Evolutionary conservation across 371 early-diverging fungal species (phyloP), one percentile per base, ranked within the genome.

Genomic region (Haplosporangium sp.): DNA sequence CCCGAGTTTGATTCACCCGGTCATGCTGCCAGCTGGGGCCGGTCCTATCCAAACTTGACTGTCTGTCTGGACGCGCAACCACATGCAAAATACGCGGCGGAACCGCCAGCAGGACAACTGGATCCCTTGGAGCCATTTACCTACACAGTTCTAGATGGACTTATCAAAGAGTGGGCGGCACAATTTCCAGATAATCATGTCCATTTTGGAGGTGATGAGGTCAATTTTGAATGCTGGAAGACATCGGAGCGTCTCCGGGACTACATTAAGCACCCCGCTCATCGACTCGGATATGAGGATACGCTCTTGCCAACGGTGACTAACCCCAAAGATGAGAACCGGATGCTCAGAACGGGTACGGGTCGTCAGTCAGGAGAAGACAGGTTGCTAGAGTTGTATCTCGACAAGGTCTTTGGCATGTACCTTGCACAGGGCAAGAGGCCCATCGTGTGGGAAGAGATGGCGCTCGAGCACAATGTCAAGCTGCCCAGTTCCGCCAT

Each of bases 161-260:
- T 95, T 14, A 66, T 94, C 61, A 82, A 87, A 67, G 94, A 93
- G 77, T 87, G 86, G 67, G 61, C 88, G 3, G 60, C 62, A 6
- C 76, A 74, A 13, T 95, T 95, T 81, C 84, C 89, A 2, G 95
- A 94, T 73, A 60, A 84, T 0, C 83, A 84, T 45, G 89, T 88
- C 62, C 94, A 95, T 67, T 64, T 86, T 20, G 93, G 94, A 56
- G 93, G 92, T 56, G 95, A 95, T 79, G 95, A 95, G 69, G 83
- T 94, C 68, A 91, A 89, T 55, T 73, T 81, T 18, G 74, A 84
- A 5, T 93, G 93, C 80, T 95, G 92, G 89, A 84, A 71, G 52
- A 40, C 48, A 0, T 55, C 66, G 0, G 45, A 65, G 8, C 62
- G 71, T 1, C 53, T 76, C 6, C 29, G 36, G 18, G 77, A 76